phyloP scores from a whole-genome alignment of 208 protist genomes.

The Acanthamoeba rhysodes region DNA sequence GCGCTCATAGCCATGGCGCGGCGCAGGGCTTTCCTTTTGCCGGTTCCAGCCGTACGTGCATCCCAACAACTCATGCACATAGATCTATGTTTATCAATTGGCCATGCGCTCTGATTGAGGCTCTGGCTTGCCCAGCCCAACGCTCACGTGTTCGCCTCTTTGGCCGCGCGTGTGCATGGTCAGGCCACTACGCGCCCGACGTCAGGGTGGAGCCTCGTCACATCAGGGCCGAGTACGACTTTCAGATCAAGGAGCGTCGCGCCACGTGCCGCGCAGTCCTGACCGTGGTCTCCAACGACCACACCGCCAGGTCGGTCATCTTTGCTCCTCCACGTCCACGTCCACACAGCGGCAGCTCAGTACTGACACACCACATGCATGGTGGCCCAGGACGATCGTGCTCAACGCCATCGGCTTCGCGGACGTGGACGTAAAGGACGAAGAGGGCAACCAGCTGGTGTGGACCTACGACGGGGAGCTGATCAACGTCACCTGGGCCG shows the following conservation, averaged over 20 bases:
- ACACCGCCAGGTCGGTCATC: neutral
- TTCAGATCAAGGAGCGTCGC: neutral
- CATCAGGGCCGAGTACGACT: slow-evolving; percentile 29
- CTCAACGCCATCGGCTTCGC: slow-evolving; percentile 49
- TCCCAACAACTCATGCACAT: neutral
- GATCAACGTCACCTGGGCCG: slow-evolving; percentile 41
- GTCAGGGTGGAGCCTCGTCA: slow-evolving; percentile 24
- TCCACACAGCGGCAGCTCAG: neutral
- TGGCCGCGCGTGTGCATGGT: too few relatives aligned
- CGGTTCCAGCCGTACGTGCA: neutral
- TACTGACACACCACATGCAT: too few relatives aligned
- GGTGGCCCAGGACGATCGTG: neutral
- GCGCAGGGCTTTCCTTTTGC: slow-evolving; percentile 46
- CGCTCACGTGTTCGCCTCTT: neutral
- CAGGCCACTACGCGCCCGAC: slow-evolving; percentile 56
- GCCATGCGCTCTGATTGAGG: neutral
- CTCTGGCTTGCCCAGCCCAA: too few relatives aligned
- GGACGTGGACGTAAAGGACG: slow-evolving; percentile 41
- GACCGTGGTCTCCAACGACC: neutral
- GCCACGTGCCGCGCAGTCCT: neutral
- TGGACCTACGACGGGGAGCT: slow-evolving; percentile 66
- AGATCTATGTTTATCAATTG: neutral
- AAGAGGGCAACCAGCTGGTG: neutral
- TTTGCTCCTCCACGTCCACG: neutral
- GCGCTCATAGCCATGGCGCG: neutral